Base-by-base conservation (phyloP, 2,329 filamentous ascomycete genomes). In the Colletotrichum sidae region DNA sequence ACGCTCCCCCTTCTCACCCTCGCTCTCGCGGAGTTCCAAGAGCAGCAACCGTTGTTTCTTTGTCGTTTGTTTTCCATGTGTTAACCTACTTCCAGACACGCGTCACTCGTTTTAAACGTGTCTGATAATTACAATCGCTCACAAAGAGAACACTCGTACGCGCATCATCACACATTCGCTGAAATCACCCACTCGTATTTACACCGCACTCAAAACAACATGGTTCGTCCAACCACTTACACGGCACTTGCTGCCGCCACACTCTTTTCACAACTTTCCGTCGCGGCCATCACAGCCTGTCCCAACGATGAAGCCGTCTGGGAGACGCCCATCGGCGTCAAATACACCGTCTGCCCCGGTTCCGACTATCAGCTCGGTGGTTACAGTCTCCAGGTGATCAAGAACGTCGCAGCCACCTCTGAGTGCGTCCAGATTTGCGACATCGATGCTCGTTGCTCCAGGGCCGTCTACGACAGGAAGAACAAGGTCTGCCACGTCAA, bases 271-370 rank as follows among this genome's bases (percentile, higher is more conserved):
- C 54, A 57, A 33, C 51, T 67, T 11, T 52, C 53, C n/a, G 52
- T 55, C 25, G 67, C 64, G 5, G 59, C 60, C 54, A 62, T 67
- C 45, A 67, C 65, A 13, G 44, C 42, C 15, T 68, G 67, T 15
- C 67, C 64, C 13, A 64, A 49, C 37, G 50, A 64, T 4, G 64
- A 68, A 39, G 39, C 34, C 41, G 55, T 60, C 8, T 68, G 52
- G 67, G 54, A 47, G 13, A 51, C 59, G 2, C 58, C 64, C 42
- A 52, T 60, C 9, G 67, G 64, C 42, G 54, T 53, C 39, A 58
- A 68, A 44, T 68, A 67, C 34, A 67, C 58, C 52, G 47, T 64
- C 59, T 68, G 67, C 47, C 55, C 65, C 39, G 65, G 65, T 35
- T 60, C 63, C 39, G 59, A 68, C 55, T 68, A 67, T 49, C 59